A percentile compares a stretch with the other conserved stretches of the same genome.
phyloP scores from a whole-genome alignment of 2,329 filamentous ascomycete species.

The Ophiosphaerella herpotricha region DNA sequence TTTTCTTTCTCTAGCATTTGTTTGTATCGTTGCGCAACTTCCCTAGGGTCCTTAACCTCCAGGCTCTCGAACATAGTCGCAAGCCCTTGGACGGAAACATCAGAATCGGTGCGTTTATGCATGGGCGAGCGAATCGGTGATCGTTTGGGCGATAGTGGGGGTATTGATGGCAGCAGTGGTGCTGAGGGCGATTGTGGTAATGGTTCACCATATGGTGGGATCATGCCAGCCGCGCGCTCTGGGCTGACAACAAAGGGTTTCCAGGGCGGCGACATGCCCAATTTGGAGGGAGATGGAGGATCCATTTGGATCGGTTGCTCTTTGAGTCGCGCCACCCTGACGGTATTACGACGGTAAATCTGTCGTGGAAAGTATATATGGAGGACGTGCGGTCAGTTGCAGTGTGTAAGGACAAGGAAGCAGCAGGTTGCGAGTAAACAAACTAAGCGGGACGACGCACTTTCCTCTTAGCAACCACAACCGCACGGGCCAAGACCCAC shows the following conservation, averaged over 20 bases:
- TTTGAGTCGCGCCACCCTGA: constrained; percentile 46
- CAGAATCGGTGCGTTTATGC: constrained; percentile 44
- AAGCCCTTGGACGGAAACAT: constrained; percentile 49
- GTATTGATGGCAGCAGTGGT: constrained; percentile 5
- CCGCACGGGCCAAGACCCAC: constrained; percentile 18
- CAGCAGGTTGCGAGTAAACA: constrained; percentile 28
- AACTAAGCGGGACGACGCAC: constrained; percentile 23
- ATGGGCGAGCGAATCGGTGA: constrained; percentile 26
- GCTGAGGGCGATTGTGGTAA: constrained; percentile 7
- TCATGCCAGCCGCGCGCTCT: constrained; percentile 62
- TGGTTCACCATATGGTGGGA: constrained; percentile 34
- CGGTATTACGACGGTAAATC: constrained; percentile 24
- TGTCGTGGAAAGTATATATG: constrained; percentile 8
- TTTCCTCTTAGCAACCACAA: constrained; percentile 35
- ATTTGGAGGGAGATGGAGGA: constrained; percentile 52
- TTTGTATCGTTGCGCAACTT: constrained; percentile 51
- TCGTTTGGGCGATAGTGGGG: constrained; percentile 6
- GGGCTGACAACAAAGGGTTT: constrained; percentile 60
- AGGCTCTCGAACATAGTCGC: constrained; percentile 76
- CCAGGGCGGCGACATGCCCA: constrained; percentile 61
- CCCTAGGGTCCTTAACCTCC: constrained; percentile 57
- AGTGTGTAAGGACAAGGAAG: constrained; percentile 17
- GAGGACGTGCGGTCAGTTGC: constrained; percentile 5
- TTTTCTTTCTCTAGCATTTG: constrained; percentile 51
- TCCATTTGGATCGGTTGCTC: constrained; percentile 42